Evolutionary conservation across 495 filamentous ascomycete genomes (phyloP), one percentile per base, ranked within the genome.

Genomic region (Tuber calosporum): DNA sequence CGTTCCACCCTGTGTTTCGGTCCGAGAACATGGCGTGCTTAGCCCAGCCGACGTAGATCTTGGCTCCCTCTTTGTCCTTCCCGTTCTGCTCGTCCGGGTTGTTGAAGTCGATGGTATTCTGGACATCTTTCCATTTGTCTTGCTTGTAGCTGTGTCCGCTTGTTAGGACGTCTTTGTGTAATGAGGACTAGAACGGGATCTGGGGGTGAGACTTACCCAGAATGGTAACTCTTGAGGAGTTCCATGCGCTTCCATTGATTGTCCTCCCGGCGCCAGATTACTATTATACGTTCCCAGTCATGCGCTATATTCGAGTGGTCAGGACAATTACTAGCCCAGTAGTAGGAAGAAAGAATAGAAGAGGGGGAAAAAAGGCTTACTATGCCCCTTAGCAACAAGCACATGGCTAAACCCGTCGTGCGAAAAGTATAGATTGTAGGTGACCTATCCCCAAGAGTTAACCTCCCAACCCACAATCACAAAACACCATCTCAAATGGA

Each of bases 21-120:
- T 78, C 43, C 5, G 77, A 20, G 48, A 78, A 81, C 77, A 77
- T 80, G 11, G 79, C 79, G 62, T 81, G 79, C 36, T 81, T 81
- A 1, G 67, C 79, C 79, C 79, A 81, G 20, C 79, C 79, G 36
- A 74, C 70, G 69, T 80, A 81, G 67, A 81, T 81, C 71, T 79
- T 81, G 7, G 79, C 70, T 0, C 73, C 75, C 15, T 80, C 79
- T 34, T 78, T 80, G 38, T 76, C 17, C 30, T 72, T 74, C 13
- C 75, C 79, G 0, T 42, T 20, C 58, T 75, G 67, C 67, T 81
- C 79, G 0, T 62, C 30, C 7, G 45, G 39, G 30, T 81, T 81
- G 34, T 69, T 45, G 53, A 74, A 70, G 53, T 78, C 66, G 39
- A 81, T 48, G 20, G 79, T 81, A 41, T 70, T 75, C 53, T 80